phyloP scores from a whole-genome alignment of 2,329 filamentous ascomycete species.

The Colletotrichum phormii region DNA sequence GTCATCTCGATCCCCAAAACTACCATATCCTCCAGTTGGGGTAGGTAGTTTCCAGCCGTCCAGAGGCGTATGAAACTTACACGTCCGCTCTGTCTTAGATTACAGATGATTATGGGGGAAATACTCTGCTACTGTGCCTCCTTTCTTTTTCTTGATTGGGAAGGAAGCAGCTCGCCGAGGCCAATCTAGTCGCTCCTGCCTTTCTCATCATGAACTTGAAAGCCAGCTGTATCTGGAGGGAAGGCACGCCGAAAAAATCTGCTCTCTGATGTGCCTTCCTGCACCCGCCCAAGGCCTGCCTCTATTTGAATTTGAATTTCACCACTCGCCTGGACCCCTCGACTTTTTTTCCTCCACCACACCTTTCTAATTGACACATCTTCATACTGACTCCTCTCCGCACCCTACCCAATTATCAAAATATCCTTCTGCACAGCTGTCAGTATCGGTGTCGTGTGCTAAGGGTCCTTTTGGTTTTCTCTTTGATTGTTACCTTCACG shows the following conservation, averaged over 20 bases:
- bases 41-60: rapidly evolving
- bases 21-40: too few species aligned
- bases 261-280: background rate
- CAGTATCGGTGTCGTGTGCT: background rate
- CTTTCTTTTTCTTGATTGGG: too few species aligned
- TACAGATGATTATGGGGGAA: too few species aligned
- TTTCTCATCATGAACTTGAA: background rate
- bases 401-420: background rate
- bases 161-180: too few species aligned
- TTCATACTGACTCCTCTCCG: background rate
- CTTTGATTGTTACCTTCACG: background rate
- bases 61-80: too few species aligned
- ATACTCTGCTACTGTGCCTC: too few species aligned
- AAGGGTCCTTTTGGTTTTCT: background rate
- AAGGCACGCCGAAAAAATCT: background rate
- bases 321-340: too few species aligned
- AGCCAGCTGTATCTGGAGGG: too few species aligned
- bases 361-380: too few species aligned
- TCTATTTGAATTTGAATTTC: background rate
- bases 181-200: background rate
- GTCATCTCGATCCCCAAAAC: too few species aligned
- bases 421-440: background rate
- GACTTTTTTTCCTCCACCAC: background rate
- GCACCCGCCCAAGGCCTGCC: background rate
- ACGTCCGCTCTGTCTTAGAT: too few species aligned